Base-by-base conservation (phyloP, 2,329 filamentous ascomycete species). In the Exophiala sideris region DNA sequence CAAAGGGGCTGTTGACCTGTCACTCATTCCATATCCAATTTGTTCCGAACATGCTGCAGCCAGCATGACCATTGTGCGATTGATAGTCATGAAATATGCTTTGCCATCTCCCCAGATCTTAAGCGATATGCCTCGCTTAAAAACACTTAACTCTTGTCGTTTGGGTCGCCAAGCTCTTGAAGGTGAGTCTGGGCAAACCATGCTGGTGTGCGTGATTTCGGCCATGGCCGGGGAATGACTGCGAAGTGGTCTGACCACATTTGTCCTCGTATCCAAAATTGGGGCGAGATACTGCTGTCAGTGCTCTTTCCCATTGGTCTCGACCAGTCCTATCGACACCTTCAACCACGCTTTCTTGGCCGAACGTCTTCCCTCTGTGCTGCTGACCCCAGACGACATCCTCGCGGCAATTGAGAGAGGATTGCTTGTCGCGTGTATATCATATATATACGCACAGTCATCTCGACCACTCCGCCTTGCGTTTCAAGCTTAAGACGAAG, bases 181-280 rank as follows among this genome's bases (percentile, higher is more conserved):
- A 11, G 11, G n/a, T 14, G 18, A 42, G 14, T 42, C 20, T 42
- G n/a, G n/a, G 34, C 35, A n/a, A 18, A 4, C 21, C 9, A 14
- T 54, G 5, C 14, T 44, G 41, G 18, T 24, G 18, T 44, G 54
- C 49, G 54, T 45, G 54, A 56, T 56, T 56, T 56, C 49, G 54
- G 54, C 49, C 40, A 40, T 38, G 36, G n/a, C 54, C 54, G 54
- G 29, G 38, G 44, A 49, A 12, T 8, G 10, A 34, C 38, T 38
- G 33, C 33, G 6, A 21, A 45, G 54, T 56, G 54, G 54, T 52
- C 48, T 56, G 54, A 56, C 35, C 6, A 7, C 7, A 24, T 5
- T 1, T 24, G 35, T 18, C n/a, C 14, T 33, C 21, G 8, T 38
- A 12, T 12, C 34, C 18, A 14, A n/a, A 14, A 12, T 18, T 14